Conservation (phyloP, 805 yeast species). For the Cyberlindnera saturnus region DNA sequence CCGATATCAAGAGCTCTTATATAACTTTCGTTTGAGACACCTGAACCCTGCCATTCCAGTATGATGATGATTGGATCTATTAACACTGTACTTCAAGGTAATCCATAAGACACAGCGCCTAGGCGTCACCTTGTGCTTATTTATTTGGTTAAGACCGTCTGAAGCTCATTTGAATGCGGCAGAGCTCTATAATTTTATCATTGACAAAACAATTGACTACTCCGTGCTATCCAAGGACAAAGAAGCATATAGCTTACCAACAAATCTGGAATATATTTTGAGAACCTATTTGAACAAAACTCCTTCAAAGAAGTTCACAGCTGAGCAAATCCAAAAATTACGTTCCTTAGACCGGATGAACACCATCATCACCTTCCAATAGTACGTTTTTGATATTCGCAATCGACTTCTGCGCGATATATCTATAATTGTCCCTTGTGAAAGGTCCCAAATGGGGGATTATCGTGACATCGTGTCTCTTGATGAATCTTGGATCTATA, state of each 20-base stretch:
- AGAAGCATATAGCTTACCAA: neutral
- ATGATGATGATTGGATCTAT: too few species aligned
- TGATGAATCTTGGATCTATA: constrained; percentile 42
- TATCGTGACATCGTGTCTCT: constrained; percentile 57
- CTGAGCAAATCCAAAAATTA: neutral
- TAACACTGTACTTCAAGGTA: too few species aligned
- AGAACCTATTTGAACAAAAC: neutral
- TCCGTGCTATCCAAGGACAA: neutral
- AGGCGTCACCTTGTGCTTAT: too few species aligned
- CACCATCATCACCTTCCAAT: constrained; percentile 10
- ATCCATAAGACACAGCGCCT: too few species aligned
- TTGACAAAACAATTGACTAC: too few species aligned
- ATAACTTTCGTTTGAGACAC: too few species aligned
- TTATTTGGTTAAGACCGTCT: too few species aligned
- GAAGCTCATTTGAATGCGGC: too few species aligned
- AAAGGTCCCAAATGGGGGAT: constrained; percentile 73
- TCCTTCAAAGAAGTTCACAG: constrained; percentile 1
- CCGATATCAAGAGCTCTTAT: too few species aligned
- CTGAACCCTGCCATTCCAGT: too few species aligned
- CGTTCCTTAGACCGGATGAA: constrained; percentile 26
- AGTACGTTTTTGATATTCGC: constrained; percentile 38
- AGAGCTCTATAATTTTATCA: too few species aligned
- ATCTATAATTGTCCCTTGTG: constrained; percentile 48
- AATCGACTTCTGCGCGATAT: constrained; percentile 47
- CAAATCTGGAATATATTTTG: neutral